Conservation (phyloP, 495 filamentous ascomycete species). For the Tuber melanosporum region DNA sequence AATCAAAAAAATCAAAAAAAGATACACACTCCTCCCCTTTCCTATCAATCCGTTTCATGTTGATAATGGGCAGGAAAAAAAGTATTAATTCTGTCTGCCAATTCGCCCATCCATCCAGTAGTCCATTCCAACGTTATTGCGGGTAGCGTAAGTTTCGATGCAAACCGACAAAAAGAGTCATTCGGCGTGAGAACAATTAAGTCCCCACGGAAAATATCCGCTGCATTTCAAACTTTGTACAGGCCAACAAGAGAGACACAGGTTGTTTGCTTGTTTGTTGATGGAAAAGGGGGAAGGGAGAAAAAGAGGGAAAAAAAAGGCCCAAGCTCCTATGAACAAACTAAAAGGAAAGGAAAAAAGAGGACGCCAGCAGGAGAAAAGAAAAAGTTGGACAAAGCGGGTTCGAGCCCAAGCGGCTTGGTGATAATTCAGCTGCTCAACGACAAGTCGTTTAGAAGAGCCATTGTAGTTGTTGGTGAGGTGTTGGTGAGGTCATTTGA, state of each 20-base stretch:
- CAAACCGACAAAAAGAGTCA: neutral
- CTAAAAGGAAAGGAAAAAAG: constrained; percentile 7
- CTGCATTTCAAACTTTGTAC: constrained; percentile 18
- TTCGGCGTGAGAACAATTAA: neutral
- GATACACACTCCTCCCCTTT: neutral
- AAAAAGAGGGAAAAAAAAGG: neutral
- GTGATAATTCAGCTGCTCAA: neutral
- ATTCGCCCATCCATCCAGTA: neutral
- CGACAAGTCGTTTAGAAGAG: neutral
- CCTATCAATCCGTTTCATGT: neutral
- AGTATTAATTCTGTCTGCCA: neutral
- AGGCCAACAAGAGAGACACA: constrained; percentile 12
- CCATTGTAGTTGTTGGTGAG: neutral
- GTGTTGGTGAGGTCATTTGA: neutral
- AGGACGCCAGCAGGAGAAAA: neutral
- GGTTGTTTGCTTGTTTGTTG: neutral
- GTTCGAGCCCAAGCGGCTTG: neutral
- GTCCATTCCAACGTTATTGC: neutral
- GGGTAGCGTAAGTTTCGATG: neutral
- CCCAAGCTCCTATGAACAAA: constrained; percentile 4
- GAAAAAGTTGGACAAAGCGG: neutral
- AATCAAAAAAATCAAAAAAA: neutral
- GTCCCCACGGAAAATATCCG: neutral
- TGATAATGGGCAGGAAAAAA: neutral
- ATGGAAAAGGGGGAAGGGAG: neutral